These are phyloP conservation scores for Strigomonas oncopelti DNA, from an alignment of 208 protist genomes.

Conservation along the genomic window DNA sequence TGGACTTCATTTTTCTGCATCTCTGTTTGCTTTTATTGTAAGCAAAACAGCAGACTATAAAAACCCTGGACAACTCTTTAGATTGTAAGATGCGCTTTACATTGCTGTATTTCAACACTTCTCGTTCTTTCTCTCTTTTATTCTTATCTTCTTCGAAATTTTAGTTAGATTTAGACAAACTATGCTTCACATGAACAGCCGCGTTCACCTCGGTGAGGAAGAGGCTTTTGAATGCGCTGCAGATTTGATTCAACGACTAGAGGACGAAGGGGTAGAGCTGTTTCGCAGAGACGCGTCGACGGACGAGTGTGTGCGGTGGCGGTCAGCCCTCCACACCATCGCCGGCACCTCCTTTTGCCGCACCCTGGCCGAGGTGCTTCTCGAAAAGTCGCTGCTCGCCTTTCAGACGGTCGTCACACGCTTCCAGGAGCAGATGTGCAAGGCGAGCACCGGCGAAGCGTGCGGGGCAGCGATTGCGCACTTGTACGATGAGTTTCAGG, in stretches of 20 bases:
- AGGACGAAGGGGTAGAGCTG: constrained; percentile 6
- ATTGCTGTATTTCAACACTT: neutral
- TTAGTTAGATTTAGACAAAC: neutral
- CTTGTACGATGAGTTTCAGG: constrained; percentile 30
- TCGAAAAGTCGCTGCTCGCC: constrained; percentile 13
- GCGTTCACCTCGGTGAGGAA: constrained; percentile 9
- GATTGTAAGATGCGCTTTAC: neutral
- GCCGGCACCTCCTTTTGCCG: neutral
- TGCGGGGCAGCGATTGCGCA: constrained; percentile 27
- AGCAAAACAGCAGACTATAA: no score
- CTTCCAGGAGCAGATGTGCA: constrained; percentile 16
- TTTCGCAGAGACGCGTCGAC: constrained; percentile 27
- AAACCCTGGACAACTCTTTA: no score
- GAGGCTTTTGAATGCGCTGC: constrained; percentile 16
- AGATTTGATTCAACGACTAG: constrained; percentile 13
- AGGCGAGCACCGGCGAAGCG: neutral
- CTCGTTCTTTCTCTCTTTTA: neutral
- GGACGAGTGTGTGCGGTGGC: constrained; percentile 17
- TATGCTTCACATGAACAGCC: neutral
- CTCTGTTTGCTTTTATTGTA: neutral
- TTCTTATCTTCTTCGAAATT: constrained; percentile 14
- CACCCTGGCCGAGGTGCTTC: constrained; percentile 21
- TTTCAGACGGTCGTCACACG: constrained; percentile 24
- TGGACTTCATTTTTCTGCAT: neutral
- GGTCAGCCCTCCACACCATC: neutral